Conservation (phyloP, 768 basidiomycete genomes). For the Lentinula boryana region DNA sequence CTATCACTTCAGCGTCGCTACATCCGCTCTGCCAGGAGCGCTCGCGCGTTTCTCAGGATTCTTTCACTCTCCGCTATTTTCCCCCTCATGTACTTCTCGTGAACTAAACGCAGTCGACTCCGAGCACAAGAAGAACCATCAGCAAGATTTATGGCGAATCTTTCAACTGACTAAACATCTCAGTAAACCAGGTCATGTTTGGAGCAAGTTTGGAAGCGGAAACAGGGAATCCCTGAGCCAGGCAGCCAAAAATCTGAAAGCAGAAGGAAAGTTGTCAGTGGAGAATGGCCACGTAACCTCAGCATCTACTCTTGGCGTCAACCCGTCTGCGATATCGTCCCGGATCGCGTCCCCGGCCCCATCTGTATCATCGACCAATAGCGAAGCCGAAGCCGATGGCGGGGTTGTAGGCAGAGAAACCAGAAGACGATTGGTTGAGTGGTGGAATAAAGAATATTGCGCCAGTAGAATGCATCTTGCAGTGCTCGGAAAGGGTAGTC, state of each 20-base stretch:
- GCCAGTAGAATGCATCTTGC: slow-evolving; percentile 79
- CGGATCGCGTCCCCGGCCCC: slow-evolving; percentile 54
- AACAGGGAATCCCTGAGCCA: slow-evolving; percentile 67
- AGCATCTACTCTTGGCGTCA: slow-evolving; percentile 11
- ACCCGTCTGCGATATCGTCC: slow-evolving; percentile 44
- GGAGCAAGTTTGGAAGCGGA: slow-evolving; percentile 91
- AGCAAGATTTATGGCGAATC: slow-evolving; percentile 86
- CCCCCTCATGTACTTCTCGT: slow-evolving; percentile 76
- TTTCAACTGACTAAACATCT: slow-evolving; percentile 92
- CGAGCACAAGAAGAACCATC: slow-evolving; percentile 95
- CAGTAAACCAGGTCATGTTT: slow-evolving; percentile 71
- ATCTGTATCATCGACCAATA: slow-evolving; percentile 45
- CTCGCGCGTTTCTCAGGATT: slow-evolving; percentile 78
- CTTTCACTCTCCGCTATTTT: slow-evolving; percentile 91
- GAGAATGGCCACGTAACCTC: slow-evolving; percentile 20
- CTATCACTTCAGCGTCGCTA: slow-evolving; percentile 72
- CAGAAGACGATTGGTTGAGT: slow-evolving; percentile 72
- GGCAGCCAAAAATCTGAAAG: slow-evolving; percentile 52
- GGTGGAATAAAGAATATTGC: slow-evolving; percentile 81
- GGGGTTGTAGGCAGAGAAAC: slow-evolving; percentile 76
- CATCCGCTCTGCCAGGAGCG: slow-evolving; percentile 57
- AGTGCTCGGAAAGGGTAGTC: slow-evolving; percentile 74
- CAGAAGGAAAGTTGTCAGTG: slow-evolving; percentile 33
- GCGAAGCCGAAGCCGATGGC: slow-evolving; percentile 67
- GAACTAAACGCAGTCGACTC: slow-evolving; percentile 96